Evolutionary conservation across 345 rosid species (phyloP).

Genomic region (Brassica nigra): DNA sequence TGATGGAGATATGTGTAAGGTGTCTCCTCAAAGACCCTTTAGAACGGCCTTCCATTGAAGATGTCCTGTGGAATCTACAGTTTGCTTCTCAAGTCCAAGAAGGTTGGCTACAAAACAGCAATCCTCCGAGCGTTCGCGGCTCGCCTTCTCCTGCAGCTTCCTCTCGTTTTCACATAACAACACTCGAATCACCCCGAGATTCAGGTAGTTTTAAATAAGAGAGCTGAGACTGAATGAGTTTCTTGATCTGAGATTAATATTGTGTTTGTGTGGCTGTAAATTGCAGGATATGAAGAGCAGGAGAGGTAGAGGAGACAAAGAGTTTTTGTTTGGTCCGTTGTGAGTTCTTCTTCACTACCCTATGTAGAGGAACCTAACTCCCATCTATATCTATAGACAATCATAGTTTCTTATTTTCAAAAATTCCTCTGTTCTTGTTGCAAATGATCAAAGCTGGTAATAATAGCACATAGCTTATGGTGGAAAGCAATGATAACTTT

Average conservation of each 20-base stretch:
- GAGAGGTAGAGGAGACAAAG: constrained; percentile 36
- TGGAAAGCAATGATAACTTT: too few relatives aligned
- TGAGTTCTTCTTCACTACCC: constrained; percentile 20
- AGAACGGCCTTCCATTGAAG: constrained; percentile 84
- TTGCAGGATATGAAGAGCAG: constrained; percentile 41
- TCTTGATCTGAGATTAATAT: constrained; percentile 12
- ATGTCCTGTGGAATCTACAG: constrained; percentile 92
- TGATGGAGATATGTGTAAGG: constrained; percentile 74
- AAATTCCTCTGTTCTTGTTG: neutral
- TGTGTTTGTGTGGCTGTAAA: constrained; percentile 16
- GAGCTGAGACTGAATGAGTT: neutral
- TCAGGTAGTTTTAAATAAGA: constrained; percentile 30
- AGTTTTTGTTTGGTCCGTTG: constrained; percentile 27
- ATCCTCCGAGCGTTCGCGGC: constrained; percentile 32
- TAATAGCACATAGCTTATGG: neutral
- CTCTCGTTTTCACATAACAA: constrained; percentile 38
- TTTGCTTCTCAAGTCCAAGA: constrained; percentile 85
- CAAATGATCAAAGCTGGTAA: constrained; percentile 7
- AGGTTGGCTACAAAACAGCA: constrained; percentile 43
- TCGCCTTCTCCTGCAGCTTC: constrained; percentile 39
- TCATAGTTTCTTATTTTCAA: neutral
- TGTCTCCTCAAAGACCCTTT: constrained; percentile 64
- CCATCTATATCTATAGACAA: neutral
- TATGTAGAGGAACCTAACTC: constrained; percentile 16
- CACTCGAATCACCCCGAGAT: constrained; percentile 39